A percentile compares a stretch with the other conserved stretches of the same genome.
These are phyloP conservation scores for Cladophialophora yegresii DNA, from an alignment of 2,329 filamentous ascomycete species.

Conservation along the genomic window DNA sequence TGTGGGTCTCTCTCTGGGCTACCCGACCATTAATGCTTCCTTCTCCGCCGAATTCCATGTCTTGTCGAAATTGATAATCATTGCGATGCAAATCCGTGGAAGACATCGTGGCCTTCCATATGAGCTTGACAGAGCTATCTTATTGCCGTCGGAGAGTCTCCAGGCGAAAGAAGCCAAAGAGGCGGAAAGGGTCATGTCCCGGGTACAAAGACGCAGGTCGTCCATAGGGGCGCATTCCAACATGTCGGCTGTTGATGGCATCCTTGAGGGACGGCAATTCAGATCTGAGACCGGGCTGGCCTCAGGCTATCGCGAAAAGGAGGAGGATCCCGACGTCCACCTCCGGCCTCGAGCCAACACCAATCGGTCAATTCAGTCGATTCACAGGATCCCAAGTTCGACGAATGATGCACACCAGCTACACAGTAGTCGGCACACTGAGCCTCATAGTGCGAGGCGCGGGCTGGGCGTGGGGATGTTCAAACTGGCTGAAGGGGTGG, in stretches of 20 bases:
- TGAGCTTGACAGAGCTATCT: slow-evolving; percentile 68
- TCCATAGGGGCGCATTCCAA: slow-evolving; percentile 25
- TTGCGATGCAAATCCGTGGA: slow-evolving; percentile 67
- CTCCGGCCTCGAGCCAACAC: slow-evolving; percentile 26
- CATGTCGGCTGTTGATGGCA: slow-evolving; percentile 30
- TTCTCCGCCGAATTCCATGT: slow-evolving; percentile 80
- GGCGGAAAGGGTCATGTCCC: slow-evolving; percentile 31
- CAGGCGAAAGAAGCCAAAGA: slow-evolving; percentile 37
- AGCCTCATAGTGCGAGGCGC: slow-evolving; percentile 19
- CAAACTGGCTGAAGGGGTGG: slow-evolving; percentile 20
- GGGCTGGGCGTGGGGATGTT: slow-evolving; percentile 24
- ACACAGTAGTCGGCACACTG: not conserved
- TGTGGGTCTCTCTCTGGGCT: slow-evolving; percentile 86
- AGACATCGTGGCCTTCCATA: slow-evolving; percentile 67
- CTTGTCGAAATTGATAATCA: slow-evolving; percentile 66
- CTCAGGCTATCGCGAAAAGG: slow-evolving; percentile 16
- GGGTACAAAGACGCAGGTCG: slow-evolving; percentile 29
- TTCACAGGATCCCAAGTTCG: slow-evolving; percentile 16
- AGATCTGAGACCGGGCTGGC: slow-evolving; percentile 31
- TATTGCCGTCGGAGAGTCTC: slow-evolving; percentile 58
- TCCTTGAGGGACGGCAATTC: slow-evolving; percentile 29
- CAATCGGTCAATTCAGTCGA: slow-evolving; percentile 20
- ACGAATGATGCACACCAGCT: slow-evolving; percentile 11
- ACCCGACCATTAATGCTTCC: slow-evolving; percentile 71
- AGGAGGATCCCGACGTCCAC: slow-evolving; percentile 5